phyloP scores from a whole-genome alignment of 331 rosid genomes.

The Pyracantha coccinea region DNA sequence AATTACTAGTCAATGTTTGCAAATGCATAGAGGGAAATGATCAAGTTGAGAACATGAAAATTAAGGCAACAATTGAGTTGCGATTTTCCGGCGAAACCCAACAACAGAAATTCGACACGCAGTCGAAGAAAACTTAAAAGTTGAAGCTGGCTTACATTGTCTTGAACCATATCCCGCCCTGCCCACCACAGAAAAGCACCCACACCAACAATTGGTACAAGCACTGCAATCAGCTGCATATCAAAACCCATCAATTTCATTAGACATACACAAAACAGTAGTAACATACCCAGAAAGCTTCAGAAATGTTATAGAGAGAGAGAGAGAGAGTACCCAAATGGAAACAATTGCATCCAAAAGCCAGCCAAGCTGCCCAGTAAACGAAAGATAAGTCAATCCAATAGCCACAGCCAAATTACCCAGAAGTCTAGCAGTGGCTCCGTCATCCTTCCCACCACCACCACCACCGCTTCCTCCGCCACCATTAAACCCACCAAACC shows the following conservation, averaged over 20 bases:
- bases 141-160: conserved; percentile 51
- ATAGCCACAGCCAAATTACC: conserved; percentile 80
- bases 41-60: background rate
- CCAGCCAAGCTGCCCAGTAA: conserved; percentile 97
- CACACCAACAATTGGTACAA: conserved; percentile 76
- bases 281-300: background rate
- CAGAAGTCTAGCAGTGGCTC: conserved; percentile 57
- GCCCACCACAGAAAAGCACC: conserved; percentile 99
- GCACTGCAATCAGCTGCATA: conserved; percentile 66
- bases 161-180: conserved; percentile 84
- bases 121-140: conserved; percentile 1
- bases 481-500: conserved; percentile 77
- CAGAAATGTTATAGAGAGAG: background rate
- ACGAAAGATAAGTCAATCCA: conserved; percentile 82
- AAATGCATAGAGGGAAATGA: background rate
- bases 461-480: conserved; percentile 65
- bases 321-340: conserved; percentile 56
- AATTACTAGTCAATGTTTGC: background rate
- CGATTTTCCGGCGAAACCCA: background rate
- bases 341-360: conserved; percentile 90
- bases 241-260: conserved; percentile 1
- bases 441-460: conserved; percentile 61
- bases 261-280: background rate
- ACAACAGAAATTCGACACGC: background rate
- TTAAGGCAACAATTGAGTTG: background rate